These are phyloP conservation scores for Phallus indusiatus DNA, from an alignment of 768 basidiomycete genomes.

Conservation along the genomic window DNA sequence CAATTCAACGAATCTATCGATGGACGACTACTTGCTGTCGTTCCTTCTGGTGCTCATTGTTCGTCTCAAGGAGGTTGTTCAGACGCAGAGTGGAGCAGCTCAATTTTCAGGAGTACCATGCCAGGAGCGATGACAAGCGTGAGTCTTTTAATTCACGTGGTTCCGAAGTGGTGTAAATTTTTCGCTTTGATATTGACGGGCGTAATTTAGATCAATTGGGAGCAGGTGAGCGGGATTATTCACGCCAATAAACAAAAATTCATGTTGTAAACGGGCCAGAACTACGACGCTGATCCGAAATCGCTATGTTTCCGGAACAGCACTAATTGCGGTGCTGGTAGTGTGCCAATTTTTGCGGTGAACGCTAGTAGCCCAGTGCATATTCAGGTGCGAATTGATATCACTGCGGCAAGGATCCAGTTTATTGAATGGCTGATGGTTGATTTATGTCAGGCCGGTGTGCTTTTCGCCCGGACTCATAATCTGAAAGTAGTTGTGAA, in stretches of 20 bases:
- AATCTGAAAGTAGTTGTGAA: constrained; percentile 7
- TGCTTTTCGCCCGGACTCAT: constrained; percentile 5
- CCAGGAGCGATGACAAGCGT: constrained; percentile 1
- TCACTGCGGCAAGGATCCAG: neutral
- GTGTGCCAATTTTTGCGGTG: neutral
- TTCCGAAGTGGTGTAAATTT: neutral
- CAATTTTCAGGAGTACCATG: neutral
- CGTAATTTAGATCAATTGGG: neutral
- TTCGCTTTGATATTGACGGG: neutral
- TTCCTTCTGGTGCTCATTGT: neutral
- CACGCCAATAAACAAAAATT: neutral
- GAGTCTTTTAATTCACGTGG: neutral
- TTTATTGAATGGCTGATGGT: neutral
- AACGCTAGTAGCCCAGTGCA: neutral
- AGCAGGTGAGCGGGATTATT: neutral
- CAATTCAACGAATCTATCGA: constrained; percentile 2
- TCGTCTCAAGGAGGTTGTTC: constrained; percentile 1
- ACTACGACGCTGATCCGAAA: neutral
- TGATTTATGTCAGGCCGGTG: neutral
- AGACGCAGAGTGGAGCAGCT: neutral
- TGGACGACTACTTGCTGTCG: neutral
- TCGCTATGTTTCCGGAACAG: constrained; percentile 6
- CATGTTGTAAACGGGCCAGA: neutral
- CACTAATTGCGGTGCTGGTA: constrained; percentile 4
- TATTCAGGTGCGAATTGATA: neutral